phyloP scores from a whole-genome alignment of 2,329 filamentous ascomycete genomes.

The Fusarium sp. region DNA sequence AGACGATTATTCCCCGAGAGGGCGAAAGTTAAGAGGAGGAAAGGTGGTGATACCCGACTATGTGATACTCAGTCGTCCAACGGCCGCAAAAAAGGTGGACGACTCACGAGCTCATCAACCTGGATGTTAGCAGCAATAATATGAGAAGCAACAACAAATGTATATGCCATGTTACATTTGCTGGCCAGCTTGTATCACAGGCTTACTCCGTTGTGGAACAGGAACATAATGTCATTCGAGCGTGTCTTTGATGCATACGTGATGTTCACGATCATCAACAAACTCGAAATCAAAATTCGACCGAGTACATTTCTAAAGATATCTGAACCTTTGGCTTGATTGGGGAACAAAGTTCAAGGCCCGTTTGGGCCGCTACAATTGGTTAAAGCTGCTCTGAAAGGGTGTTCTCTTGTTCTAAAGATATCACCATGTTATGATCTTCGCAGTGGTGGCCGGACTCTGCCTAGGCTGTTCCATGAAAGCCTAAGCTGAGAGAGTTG shows the following conservation, averaged over 20 bases:
- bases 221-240: neutral
- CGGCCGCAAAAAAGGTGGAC: slow-evolving; percentile 36
- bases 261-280: neutral
- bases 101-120: slow-evolving; percentile 25
- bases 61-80: slow-evolving; percentile 67
- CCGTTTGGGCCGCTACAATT: neutral
- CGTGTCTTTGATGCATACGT: neutral
- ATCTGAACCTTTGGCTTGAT: neutral
- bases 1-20: slow-evolving; percentile 66
- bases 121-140: slow-evolving; percentile 1
- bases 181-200: neutral
- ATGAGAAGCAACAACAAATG: neutral
- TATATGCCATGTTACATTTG: neutral
- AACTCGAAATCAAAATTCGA: neutral
- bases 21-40: slow-evolving; percentile 64
- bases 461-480: slow-evolving; percentile 29
- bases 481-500: slow-evolving; percentile 20
- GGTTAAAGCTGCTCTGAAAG: neutral
- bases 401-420: slow-evolving; percentile 21
- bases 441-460: slow-evolving; percentile 31
- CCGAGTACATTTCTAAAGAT: neutral
- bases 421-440: slow-evolving; percentile 15
- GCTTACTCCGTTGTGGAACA: neutral
- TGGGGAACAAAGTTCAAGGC: neutral
- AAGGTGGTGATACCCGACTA: slow-evolving; percentile 67